phyloP scores from a whole-genome alignment of 768 basidiomycete genomes.

The Stropharia rugosoannulata region DNA sequence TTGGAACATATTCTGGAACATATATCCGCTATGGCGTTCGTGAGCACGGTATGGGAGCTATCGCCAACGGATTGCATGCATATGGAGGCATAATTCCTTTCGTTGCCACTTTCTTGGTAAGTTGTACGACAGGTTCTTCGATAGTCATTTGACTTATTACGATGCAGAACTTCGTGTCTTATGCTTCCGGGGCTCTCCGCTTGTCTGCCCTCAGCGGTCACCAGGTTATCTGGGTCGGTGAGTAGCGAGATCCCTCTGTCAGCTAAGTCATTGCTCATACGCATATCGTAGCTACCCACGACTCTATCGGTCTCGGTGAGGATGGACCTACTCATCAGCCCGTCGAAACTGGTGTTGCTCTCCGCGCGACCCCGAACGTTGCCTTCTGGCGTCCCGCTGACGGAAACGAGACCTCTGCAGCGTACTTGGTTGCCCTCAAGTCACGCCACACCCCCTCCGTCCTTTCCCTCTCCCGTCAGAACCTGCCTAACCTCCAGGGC shows the following conservation, averaged over 20 bases:
- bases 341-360: constrained; percentile 81
- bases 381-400: constrained; percentile 94
- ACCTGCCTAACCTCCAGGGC: constrained; percentile 88
- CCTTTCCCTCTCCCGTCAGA: constrained; percentile 82
- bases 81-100: constrained; percentile 93
- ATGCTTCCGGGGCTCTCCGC: constrained; percentile 90
- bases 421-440: constrained; percentile 78
- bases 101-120: constrained; percentile 86
- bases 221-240: constrained; percentile 92
- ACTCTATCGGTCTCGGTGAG: constrained; percentile 90
- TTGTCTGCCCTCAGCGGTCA: constrained; percentile 87
- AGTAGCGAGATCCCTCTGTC: constrained; percentile 26
- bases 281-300: constrained; percentile 72
- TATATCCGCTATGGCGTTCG: constrained; percentile 97
- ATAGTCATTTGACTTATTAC: constrained; percentile 9
- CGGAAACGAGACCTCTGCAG: constrained; percentile 95
- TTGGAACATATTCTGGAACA: constrained; percentile 82
- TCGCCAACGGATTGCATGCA: constrained; percentile 86
- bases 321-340: constrained; percentile 98
- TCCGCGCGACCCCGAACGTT: constrained; percentile 89
- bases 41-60: constrained; percentile 96
- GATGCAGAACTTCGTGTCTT: constrained; percentile 85
- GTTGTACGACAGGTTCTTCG: constrained; percentile 14
- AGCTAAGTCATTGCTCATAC: neutral
- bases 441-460: constrained; percentile 81